phyloP scores from a whole-genome alignment of 2,329 filamentous ascomycete genomes.

The Colletotrichum truncatum region DNA sequence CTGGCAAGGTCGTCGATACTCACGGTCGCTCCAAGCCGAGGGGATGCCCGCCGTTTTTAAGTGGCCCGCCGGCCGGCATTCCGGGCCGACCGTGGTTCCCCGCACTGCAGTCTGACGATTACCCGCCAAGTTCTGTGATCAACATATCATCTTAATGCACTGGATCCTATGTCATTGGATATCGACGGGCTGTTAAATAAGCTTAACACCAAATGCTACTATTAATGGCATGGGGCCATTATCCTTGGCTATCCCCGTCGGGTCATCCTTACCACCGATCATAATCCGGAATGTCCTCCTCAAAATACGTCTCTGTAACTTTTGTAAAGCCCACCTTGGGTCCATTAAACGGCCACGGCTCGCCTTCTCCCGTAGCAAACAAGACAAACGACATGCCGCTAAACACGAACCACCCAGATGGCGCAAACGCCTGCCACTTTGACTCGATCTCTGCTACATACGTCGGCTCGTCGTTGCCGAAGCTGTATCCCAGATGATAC shows the following conservation, averaged over 20 bases:
- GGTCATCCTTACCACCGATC: background rate
- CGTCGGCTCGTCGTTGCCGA: background rate
- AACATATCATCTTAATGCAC: too few relatives aligned
- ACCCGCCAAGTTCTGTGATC: background rate
- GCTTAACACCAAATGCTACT: too few relatives aligned
- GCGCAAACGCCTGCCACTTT: constrained; percentile 24
- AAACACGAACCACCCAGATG: constrained; percentile 29
- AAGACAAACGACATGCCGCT: constrained; percentile 33
- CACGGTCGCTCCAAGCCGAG: too few relatives aligned
- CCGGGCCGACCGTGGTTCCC: constrained; percentile 7
- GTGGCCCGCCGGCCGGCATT: constrained; percentile 5
- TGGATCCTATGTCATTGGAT: too few relatives aligned
- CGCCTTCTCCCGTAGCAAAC: constrained; percentile 34
- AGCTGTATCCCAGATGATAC: constrained; percentile 35
- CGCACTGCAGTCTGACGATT: constrained; percentile 1
- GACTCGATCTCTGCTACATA: constrained; percentile 24
- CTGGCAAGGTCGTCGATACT: too few relatives aligned
- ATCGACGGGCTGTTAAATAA: too few relatives aligned
- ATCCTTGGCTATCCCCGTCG: too few relatives aligned
- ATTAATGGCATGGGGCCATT: too few relatives aligned
- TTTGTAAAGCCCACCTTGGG: constrained; percentile 33
- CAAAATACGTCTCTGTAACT: constrained; percentile 32
- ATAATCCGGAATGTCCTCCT: constrained; percentile 28
- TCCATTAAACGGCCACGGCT: constrained; percentile 33
- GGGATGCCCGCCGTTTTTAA: background rate